These are phyloP conservation scores for Somion occarium DNA, from an alignment of 1,284 basidiomycete species.

Conservation along the genomic window DNA sequence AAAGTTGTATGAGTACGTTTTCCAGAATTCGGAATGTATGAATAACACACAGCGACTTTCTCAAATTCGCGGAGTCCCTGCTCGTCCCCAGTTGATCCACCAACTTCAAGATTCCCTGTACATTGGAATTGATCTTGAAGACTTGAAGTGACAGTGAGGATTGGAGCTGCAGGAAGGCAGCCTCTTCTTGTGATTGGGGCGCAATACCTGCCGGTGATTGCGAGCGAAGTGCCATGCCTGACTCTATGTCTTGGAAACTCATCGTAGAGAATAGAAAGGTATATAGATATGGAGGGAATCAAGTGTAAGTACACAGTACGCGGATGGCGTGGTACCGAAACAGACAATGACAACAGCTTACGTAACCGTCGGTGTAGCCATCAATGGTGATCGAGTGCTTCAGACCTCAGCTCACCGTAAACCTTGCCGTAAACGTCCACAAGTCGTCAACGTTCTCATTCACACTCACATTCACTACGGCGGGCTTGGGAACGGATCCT, in stretches of 20 bases:
- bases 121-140: constrained; percentile 98
- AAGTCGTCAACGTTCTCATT: too few relatives aligned
- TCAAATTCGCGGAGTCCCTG: constrained; percentile 69
- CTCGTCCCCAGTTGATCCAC: constrained; percentile 87
- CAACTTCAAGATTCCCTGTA: constrained; percentile 89
- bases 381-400: not conserved
- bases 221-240: constrained; percentile 48
- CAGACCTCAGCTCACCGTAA: too few relatives aligned
- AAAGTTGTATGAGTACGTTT: not conserved
- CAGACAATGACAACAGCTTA: not conserved
- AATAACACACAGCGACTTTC: constrained; percentile 71
- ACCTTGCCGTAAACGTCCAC: too few relatives aligned
- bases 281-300: not conserved
- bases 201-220: constrained; percentile 31
- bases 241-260: constrained; percentile 80
- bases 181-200: constrained; percentile 61
- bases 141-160: constrained; percentile 90
- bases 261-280: constrained; percentile 30
- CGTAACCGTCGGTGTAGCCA: not conserved
- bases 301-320: not conserved
- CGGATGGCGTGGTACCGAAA: not conserved
- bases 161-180: constrained; percentile 75
- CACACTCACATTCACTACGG: too few relatives aligned
- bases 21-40: not conserved
- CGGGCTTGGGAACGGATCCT: too few relatives aligned